These are phyloP conservation scores for Niveomyces coronatus DNA, from an alignment of 2,329 filamentous ascomycete genomes.

Conservation along the genomic window DNA sequence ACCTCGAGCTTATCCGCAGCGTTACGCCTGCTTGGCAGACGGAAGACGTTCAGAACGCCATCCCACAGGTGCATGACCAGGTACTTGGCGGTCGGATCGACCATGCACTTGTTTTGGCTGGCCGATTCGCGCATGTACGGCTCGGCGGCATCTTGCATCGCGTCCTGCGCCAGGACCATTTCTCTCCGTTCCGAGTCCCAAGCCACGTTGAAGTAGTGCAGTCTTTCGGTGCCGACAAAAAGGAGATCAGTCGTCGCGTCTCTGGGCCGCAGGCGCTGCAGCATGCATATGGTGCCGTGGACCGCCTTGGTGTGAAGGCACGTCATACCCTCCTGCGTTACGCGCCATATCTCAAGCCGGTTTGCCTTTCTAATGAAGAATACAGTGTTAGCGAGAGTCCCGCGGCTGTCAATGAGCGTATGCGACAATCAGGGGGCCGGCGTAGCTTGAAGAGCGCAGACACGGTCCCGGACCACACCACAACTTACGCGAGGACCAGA, in stretches of 20 bases:
- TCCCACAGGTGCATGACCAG: slow-evolving; percentile 51
- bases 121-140: slow-evolving; percentile 64
- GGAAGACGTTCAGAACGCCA: slow-evolving; percentile 45
- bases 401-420: too few relatives aligned
- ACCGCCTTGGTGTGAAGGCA: slow-evolving; percentile 61
- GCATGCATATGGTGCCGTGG: slow-evolving; percentile 78
- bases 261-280: slow-evolving; percentile 68
- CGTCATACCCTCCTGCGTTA: slow-evolving; percentile 51
- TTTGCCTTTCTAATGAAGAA: slow-evolving; percentile 59
- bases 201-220: slow-evolving; percentile 79
- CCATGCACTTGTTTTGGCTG: slow-evolving; percentile 70
- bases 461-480: too few relatives aligned
- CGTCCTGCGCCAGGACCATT: slow-evolving; percentile 41
- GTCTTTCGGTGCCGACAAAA: slow-evolving; percentile 83
- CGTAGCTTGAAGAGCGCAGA: too few relatives aligned
- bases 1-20: slow-evolving; percentile 33
- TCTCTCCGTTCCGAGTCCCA: slow-evolving; percentile 57
- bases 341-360: slow-evolving; percentile 72
- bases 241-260: slow-evolving; percentile 70
- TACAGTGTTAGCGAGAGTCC: too few relatives aligned
- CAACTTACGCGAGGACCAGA: slow-evolving; percentile 78
- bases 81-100: slow-evolving; percentile 65
- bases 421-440: too few relatives aligned
- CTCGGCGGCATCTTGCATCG: slow-evolving; percentile 44
- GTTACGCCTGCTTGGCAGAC: slow-evolving; percentile 37